Base-by-base conservation (phyloP, 2,329 filamentous ascomycete genomes). In the Colletotrichum sansevieriae region DNA sequence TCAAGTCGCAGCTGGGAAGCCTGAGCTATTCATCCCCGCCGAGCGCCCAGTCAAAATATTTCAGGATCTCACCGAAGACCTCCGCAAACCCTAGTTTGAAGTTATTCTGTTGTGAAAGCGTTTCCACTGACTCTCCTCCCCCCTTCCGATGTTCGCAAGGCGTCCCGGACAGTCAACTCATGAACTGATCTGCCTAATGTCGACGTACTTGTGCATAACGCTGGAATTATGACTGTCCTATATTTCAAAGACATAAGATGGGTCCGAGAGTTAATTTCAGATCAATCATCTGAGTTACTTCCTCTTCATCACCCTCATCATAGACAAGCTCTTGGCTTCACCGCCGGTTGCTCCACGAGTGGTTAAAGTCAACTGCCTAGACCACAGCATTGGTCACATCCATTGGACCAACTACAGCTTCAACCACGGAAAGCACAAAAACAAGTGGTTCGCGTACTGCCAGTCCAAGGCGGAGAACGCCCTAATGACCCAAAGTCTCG, bases 331-430 rank as follows among this genome's bases (percentile, higher is more conserved):
- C 1, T 44, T 76, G 0, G 55, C 77, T 3, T 49, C 20, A 25
- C 46, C 46, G 0, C 20, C 72, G 12, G 64, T 64, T 1, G 81
- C 78, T 0, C 72, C 78, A 0, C 74, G 81, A 0, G 68, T 86
- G 7, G 78, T 85, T n/a, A 83, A 79, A 68, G 74, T 85, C 11
- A 78, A 77, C n/a, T 84, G 82, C 71, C 73, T 79, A 39, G 82
- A 81, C 1, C 78, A 85, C 70, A 75, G 78, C 2, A 55, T 84
- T 12, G 74, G 75, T 2, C 79, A 79, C 1, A 72, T 85, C 12
- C 75, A 81, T 2, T 84, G 80, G 65, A 75, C 77, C 43, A 82
- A 85, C 72, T 79, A 76, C 35, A 81, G 82, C 37, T 84, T 84
- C 70, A 74, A 78, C 15, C 20, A 52, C 6, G 29, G 60, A 2